Conservation (phyloP, 768 basidiomycete species). For the Guyanaporus albipodus region DNA sequence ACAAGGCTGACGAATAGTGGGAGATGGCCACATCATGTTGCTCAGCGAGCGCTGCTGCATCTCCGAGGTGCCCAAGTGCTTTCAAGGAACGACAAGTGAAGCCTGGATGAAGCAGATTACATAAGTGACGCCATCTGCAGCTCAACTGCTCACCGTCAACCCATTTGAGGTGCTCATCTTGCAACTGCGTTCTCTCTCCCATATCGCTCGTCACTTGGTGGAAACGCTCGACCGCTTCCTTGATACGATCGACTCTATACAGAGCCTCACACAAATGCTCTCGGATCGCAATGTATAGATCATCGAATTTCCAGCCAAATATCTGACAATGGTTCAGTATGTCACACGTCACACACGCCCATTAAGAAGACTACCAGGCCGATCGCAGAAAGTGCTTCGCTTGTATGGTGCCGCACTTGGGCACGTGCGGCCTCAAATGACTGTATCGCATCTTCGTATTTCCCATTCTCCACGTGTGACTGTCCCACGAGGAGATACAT, state of each 20-base stretch:
- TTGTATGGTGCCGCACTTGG: no score
- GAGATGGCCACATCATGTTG: background rate
- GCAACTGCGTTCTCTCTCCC: background rate
- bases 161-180: background rate
- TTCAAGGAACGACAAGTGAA: background rate
- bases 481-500: no score
- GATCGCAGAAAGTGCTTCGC: no score
- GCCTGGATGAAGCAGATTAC: background rate
- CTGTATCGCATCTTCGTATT: no score
- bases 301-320: background rate
- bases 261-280: background rate
- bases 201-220: background rate
- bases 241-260: background rate
- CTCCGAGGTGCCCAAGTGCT: background rate
- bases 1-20: background rate
- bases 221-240: background rate
- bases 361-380: background rate
- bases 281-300: background rate
- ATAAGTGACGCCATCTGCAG: background rate
- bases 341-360: no score
- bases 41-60: background rate
- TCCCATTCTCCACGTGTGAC: no score
- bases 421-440: no score
- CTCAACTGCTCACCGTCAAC: background rate
- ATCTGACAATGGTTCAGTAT: background rate